phyloP scores from a whole-genome alignment of 148 eudicot species.

The Spergularia marina region DNA sequence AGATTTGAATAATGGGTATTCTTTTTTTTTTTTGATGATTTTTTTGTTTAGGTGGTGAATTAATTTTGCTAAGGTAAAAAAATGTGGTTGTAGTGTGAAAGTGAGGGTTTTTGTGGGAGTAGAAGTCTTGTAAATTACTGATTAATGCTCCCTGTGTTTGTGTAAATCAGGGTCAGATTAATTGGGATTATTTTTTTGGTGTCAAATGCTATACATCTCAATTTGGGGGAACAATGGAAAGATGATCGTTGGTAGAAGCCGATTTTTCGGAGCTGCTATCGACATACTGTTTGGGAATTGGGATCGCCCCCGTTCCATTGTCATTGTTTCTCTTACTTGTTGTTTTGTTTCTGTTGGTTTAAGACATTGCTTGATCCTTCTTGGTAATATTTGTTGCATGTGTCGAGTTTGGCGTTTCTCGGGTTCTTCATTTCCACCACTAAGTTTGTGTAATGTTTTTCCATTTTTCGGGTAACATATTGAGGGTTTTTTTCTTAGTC shows the following conservation, averaged over 20 bases:
- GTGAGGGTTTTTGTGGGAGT: neutral
- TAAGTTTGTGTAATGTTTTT: neutral
- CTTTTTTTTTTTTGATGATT: neutral
- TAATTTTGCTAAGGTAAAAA: neutral
- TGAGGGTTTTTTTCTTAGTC: neutral
- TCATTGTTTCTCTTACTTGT: neutral
- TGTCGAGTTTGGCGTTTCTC: neutral
- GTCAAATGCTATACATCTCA: slow-evolving; percentile 18
- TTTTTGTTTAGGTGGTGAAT: neutral
- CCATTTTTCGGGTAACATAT: neutral
- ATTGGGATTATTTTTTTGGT: neutral
- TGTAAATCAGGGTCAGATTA: slow-evolving; percentile 27
- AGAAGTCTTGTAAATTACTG: slow-evolving; percentile 16
- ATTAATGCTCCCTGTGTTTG: slow-evolving; percentile 27
- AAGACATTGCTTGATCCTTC: neutral
- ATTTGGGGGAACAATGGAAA: slow-evolving; percentile 19
- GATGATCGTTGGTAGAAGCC: slow-evolving; percentile 26
- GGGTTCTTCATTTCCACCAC: neutral
- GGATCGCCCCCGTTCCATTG: slow-evolving; percentile 3
- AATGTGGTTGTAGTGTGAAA: slow-evolving; percentile 1
- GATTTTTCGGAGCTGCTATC: slow-evolving; percentile 24
- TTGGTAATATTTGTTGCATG: neutral
- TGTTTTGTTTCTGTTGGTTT: neutral
- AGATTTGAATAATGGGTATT: neutral
- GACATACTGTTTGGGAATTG: slow-evolving; percentile 15